Base-by-base conservation (phyloP, 2,329 filamentous ascomycete species). In the Microdochium trichocladiopsis region DNA sequence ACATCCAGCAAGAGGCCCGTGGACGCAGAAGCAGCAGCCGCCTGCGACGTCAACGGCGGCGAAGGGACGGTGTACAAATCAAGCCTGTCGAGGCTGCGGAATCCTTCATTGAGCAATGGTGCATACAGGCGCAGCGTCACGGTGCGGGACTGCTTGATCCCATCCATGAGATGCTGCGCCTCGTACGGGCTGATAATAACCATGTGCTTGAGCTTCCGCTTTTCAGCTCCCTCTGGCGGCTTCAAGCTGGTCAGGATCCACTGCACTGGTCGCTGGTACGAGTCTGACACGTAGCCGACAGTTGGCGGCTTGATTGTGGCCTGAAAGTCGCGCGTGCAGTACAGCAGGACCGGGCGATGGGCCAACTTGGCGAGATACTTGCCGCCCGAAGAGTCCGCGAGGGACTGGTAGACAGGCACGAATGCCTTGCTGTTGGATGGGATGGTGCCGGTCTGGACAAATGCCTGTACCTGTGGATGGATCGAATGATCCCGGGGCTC, bases 161-260 rank as follows among this genome's bases (percentile, higher is more conserved):
- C 5, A 0, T 67, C 57, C 0, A 80, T 56, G 0, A 88, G 64
- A 2, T 65, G 14, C 3, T 87, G 71, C 0, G 80, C 84, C 57
- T 89, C 86, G 25, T 66, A 78, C 0, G 81, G 79, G 56, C 82
- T 87, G 58, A 87, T 71, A 22, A 87, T 64, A 0, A 87, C 54
- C n/a, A 82, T 60, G 16, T 57, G 52, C 1, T 51, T 51, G 14
- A 45, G n/a, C 41, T 54, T 23, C 25, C 31, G 57, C 9, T 57
- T 28, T 14, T 60, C 47, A 21, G n/a, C n/a, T n/a, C n/a, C n/a
- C n/a, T n/a, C n/a, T n/a, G n/a, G n/a, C n/a, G n/a, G n/a, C n/a
- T n/a, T n/a, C n/a, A n/a, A n/a, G 10, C 55, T 63, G 16, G 70
- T 74, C 2, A 83, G 55, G 2, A 85, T 54, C 76, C 78, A 86